Evolutionary conservation across 2,329 filamentous ascomycete genomes (phyloP), one percentile per base, ranked within the genome.

Genomic region (Clarireedia paspali): DNA sequence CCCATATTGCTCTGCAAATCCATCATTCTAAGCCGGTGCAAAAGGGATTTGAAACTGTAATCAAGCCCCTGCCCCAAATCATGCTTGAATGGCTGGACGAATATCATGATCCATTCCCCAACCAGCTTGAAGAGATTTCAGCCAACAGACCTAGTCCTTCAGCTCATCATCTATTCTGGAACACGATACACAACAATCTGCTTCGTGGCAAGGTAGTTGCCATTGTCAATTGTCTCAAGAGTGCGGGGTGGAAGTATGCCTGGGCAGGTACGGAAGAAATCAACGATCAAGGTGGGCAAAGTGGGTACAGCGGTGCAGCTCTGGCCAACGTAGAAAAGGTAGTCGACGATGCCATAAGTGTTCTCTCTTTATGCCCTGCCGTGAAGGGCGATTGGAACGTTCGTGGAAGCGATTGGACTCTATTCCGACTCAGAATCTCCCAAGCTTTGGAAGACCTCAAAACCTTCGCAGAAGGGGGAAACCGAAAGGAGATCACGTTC

Each of bases 61-160:
- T 56, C n/a, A 75, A 76, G 2, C 79, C 88, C 0, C 75, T 95
- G 17, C 89, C 92, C 1, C 85, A 87, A 66, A 80, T 91, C 15
- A 74, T 97, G 14, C 84, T 96, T 59, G 81, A 88, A 64, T 97
- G 92, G 92, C 77, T 95, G 61, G 80, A 88, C 54, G 77, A 78
- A 15, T 81, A 89, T 66, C 89, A 96, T 67, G 83, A 88, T 60
- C 79, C 86, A 26, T 88, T 88, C 64, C 78, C 79, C 2, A 78
- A 82, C 51, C 87, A 91, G 64, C 74, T 88, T 24, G 75, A 82
- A 39, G 76, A 83, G 4, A 78, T 96, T 24, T 74, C 81, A 59
- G 76, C 77, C 27, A 73, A 84, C 63, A 77, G 78, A 47, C 88
- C 88, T 0, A 88, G 88, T 57, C 89, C 91, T 23, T 87, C 89